Evolutionary conservation across 1,284 basidiomycete species (phyloP).

Genomic region (Malassezia dermatis): DNA sequence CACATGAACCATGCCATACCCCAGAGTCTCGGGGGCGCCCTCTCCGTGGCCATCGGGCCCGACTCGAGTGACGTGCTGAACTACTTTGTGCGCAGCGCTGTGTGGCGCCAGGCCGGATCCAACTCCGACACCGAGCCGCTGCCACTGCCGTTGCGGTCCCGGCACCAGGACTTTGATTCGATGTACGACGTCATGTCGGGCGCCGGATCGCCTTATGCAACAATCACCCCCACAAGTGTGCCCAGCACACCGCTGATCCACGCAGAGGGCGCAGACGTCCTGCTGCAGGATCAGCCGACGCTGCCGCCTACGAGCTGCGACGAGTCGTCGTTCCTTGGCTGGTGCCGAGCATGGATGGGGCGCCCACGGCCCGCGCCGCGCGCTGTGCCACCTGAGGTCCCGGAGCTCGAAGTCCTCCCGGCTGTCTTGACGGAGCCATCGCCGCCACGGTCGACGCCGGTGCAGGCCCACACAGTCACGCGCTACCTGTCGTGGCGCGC

Average conservation of each 20-base stretch:
- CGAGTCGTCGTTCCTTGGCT: not conserved
- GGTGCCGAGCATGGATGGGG: not conserved
- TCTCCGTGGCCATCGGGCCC: conserved; percentile 25
- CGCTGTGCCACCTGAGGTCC: not conserved
- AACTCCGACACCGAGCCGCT: conserved; percentile 14
- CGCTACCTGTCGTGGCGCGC: conserved; percentile 37
- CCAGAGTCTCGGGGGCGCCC: conserved; percentile 27
- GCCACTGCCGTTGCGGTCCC: conserved; percentile 12
- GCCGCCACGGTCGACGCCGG: not conserved
- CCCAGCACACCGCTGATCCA: conserved; percentile 3
- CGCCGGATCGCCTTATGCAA: conserved; percentile 13
- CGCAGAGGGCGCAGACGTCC: not conserved
- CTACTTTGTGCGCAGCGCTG: conserved; percentile 14
- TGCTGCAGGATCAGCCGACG: not conserved
- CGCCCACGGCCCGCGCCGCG: not conserved
- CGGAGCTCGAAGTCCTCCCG: not conserved
- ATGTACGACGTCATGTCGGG: conserved; percentile 37
- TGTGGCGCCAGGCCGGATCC: conserved; percentile 7
- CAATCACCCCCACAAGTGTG: conserved; percentile 3
- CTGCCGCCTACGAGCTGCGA: not conserved
- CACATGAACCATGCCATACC: conserved; percentile 57
- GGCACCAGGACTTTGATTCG: conserved; percentile 26
- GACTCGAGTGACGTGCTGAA: conserved; percentile 35
- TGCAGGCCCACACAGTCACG: conserved; percentile 7
- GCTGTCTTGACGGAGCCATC: not conserved